These are phyloP conservation scores for Fusarium oxysporum DNA, from an alignment of 2,329 filamentous ascomycete species.

Conservation along the genomic window DNA sequence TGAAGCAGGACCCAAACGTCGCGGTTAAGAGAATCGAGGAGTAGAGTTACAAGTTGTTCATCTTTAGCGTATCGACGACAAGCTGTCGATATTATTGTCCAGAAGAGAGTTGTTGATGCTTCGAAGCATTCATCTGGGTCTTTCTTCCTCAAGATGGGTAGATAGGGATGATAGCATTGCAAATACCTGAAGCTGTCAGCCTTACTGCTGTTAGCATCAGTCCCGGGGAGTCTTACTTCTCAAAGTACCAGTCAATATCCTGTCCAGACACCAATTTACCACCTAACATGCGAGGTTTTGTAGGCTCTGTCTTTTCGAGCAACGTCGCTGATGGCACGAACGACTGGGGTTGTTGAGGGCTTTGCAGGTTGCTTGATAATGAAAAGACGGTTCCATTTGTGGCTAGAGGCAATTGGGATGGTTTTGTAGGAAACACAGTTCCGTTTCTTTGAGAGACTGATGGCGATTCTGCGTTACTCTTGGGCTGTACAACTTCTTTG, in stretches of 20 bases:
- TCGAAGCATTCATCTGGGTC: slow-evolving; percentile 65
- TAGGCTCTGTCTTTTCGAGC: slow-evolving; percentile 44
- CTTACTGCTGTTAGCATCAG: neutral
- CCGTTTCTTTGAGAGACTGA: slow-evolving; percentile 46
- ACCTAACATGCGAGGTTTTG: slow-evolving; percentile 58
- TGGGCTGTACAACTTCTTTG: slow-evolving; percentile 61
- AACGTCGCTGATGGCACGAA: slow-evolving; percentile 6
- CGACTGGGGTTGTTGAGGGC: slow-evolving; percentile 2
- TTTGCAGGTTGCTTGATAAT: slow-evolving; percentile 17
- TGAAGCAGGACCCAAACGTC: slow-evolving; percentile 60
- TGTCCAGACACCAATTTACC: slow-evolving; percentile 62
- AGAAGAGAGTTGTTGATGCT: slow-evolving; percentile 62
- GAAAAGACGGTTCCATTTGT: slow-evolving; percentile 9
- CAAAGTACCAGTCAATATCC: slow-evolving; percentile 68
- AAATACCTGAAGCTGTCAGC: slow-evolving; percentile 57
- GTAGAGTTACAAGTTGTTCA: slow-evolving; percentile 55
- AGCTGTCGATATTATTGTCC: slow-evolving; percentile 64
- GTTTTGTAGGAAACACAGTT: slow-evolving; percentile 37
- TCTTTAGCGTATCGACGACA: slow-evolving; percentile 62
- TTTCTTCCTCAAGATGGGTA: slow-evolving; percentile 62
- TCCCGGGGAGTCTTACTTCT: slow-evolving; percentile 53
- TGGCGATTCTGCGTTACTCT: slow-evolving; percentile 35
- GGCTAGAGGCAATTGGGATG: slow-evolving; percentile 18
- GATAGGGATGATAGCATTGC: slow-evolving; percentile 63
- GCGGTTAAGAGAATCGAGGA: slow-evolving; percentile 59